These are phyloP conservation scores for Candolleomyces aberdarensis DNA, from an alignment of 768 basidiomycete genomes.

Conservation along the genomic window DNA sequence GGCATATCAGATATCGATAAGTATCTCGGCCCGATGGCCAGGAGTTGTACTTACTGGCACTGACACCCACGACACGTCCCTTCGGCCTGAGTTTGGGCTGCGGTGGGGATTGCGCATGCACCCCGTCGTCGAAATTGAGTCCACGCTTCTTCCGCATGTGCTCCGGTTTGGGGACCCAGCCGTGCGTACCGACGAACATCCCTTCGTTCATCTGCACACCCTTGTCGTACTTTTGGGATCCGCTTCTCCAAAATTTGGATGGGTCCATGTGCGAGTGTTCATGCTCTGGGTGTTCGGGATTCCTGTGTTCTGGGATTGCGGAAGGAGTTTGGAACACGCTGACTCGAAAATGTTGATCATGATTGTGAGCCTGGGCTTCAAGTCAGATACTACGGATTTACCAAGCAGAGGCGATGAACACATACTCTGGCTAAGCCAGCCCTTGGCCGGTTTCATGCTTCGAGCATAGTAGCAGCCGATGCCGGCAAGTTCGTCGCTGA, in stretches of 20 bases:
- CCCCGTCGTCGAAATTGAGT: neutral
- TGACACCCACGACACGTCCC: conserved; percentile 41
- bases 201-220: conserved; percentile 63
- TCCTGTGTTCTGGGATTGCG: neutral
- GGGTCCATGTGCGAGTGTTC: conserved; percentile 27
- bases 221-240: conserved; percentile 55
- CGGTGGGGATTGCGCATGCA: neutral
- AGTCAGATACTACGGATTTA: neutral
- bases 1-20: neutral
- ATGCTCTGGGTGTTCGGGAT: neutral
- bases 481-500: conserved; percentile 50
- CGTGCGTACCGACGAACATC: conserved; percentile 53
- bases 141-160: conserved; percentile 4
- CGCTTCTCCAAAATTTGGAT: conserved; percentile 50
- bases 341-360: conserved; percentile 64
- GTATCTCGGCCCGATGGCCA: neutral
- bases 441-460: conserved; percentile 56
- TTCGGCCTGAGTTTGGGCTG: conserved; percentile 22
- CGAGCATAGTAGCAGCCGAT: conserved; percentile 61
- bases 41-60: conserved; percentile 33
- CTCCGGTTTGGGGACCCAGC: conserved; percentile 53
- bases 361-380: conserved; percentile 37
- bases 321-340: conserved; percentile 32
- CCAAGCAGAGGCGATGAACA: neutral
- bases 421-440: conserved; percentile 44